Evolutionary conservation across 805 yeast species (phyloP), one percentile per base, ranked within the genome.

Genomic region (Candida golubevii): DNA sequence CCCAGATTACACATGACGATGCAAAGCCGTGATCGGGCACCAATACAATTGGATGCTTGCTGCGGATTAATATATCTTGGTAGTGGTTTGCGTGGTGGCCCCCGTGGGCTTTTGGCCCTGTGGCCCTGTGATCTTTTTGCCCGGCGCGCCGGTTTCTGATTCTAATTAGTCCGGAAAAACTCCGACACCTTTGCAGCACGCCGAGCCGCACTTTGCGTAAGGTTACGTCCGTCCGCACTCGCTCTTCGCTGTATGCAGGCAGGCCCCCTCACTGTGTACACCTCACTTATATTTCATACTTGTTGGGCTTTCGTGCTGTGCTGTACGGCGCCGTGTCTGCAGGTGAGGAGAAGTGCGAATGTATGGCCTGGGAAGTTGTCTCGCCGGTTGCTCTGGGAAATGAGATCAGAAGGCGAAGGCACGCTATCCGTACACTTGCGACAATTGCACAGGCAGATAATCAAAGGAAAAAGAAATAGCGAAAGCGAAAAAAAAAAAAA

Each of bases 231-330:
- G 23, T 18, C 23, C 23, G 23, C 23, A 18, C 23, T 18, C 23
- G 23, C 23, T 18, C 23, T 18, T 18, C 4, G 23, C 23, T 18
- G 23, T 5, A 3, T 18, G 23, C n/a, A 29, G 3, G 6, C 32
- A 29, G 32, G 32, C 32, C 5, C 23, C 23, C 5, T 18, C 23
- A 18, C 23, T 3, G 23, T 18, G 23, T 18, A 29, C 32, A 29
- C 32, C 32, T 29, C 32, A 29, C 32, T 10, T 29, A 4, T 29
- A 4, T 12, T 11, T 29, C n/a, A 8, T 9, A 31, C 39, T 43
- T 43, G 46, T 43, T 43, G 46, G 46, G 46, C 30, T 23, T 28
- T 31, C 11, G 26, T 35, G 39, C 37, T 27, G n/a, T 29, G 32
- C 32, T 29, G 10, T 5, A 29, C 23, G 4, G 23, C 23, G 23